Base-by-base conservation (phyloP, 2,329 filamentous ascomycete species). In the Pseudohalonectria lignicola region DNA sequence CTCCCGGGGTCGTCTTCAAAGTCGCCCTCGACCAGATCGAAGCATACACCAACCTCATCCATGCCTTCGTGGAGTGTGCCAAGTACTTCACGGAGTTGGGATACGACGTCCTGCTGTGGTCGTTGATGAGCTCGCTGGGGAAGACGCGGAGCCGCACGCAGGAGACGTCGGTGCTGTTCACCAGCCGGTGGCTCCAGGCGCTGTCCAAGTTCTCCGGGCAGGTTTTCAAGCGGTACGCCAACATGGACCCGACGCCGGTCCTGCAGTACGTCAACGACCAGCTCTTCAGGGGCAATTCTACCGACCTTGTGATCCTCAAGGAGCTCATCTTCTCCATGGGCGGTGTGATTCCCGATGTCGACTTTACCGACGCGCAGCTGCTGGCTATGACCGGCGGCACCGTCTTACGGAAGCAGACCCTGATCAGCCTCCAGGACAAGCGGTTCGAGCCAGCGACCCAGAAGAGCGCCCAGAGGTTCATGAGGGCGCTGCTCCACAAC, bases 51-150 rank as follows among this genome's bases (percentile, higher is more conserved):
- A 98, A 96, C 53, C 72, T 98, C 43, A 94, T 94, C 40, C 86
- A 94, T 44, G 86, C 86, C 5, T 86, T 98, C 43, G 88, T 96
- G 12, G 87, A 95, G 54, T 95, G 88, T 52, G 87, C 86, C 29
- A 82, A 86, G 50, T 95, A 95, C 55, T 95, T 96, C 49, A 94
- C 90, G 2, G 79, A 85, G 39, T 65, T 98, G 28, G 90, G 86
- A 1, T 94, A 94, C 54, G 92, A 98, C 57, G 85, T 94, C 23
- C 68, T 98, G 32, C 84, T 86, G 4, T 98, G 90, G 87, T 86
- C 86, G 16, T 67, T 98, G 32, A 76, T 98, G 60, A 93, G 79
- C 52, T 78, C 77, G 2, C 62, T 82, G 11, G 67, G 64, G 25
- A 76, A 77, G 46, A 68, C 71, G 38, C 67, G 77, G 50, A 79